phyloP scores from a whole-genome alignment of 192 early-diverging fungal species.

The Entomortierella chlamydospora region DNA sequence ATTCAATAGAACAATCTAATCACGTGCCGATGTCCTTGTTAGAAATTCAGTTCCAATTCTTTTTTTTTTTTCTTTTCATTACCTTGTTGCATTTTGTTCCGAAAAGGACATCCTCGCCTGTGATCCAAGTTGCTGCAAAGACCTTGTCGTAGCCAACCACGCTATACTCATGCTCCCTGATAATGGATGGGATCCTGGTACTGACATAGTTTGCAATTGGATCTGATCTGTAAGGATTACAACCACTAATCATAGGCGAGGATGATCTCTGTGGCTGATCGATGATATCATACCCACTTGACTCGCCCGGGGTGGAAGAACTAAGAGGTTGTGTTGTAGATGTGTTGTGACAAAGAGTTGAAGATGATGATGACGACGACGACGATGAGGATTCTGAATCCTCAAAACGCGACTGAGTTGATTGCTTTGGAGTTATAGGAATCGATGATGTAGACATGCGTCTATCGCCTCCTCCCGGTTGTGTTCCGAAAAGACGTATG shows the following conservation, averaged over 20 bases:
- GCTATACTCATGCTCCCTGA: conserved; percentile 32
- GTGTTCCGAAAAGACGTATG: conserved; percentile 21
- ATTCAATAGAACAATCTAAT: conserved; percentile 38
- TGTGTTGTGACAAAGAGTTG: not conserved
- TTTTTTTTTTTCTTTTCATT: conserved; percentile 2
- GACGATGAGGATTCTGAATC: not conserved
- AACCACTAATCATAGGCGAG: not conserved
- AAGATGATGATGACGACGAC: not conserved
- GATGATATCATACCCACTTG: conserved; percentile 7
- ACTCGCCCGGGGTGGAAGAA: not conserved
- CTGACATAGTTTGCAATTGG: conserved; percentile 16
- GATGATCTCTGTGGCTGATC: not conserved
- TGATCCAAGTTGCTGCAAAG: conserved; percentile 68
- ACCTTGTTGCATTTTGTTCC: conserved; percentile 75
- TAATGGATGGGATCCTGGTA: conserved; percentile 25
- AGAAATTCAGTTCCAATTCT: not conserved
- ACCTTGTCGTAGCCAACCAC: conserved; percentile 64
- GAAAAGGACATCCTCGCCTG: conserved; percentile 60
- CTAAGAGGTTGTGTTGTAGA: conserved; percentile 4
- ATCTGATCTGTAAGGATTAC: not conserved
- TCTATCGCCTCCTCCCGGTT: conserved; percentile 20
- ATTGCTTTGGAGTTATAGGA: conserved; percentile 7
- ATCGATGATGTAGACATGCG: conserved; percentile 42
- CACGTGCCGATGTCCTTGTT: not conserved
- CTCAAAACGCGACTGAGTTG: not conserved